These are phyloP conservation scores for Macrocybe gigantea DNA, from an alignment of 768 basidiomycete genomes.

Conservation along the genomic window DNA sequence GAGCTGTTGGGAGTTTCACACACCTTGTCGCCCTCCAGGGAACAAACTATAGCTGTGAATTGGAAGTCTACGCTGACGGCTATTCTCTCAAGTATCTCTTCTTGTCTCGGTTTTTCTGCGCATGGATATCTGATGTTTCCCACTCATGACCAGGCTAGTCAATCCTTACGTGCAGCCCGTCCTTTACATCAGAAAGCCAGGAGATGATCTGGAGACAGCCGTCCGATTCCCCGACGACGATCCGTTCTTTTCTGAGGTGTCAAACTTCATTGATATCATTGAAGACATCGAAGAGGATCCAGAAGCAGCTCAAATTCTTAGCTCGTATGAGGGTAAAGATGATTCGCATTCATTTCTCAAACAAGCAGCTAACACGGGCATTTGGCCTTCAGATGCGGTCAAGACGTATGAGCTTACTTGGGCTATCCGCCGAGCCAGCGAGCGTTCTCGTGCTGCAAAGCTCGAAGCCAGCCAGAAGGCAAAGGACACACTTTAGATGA, in stretches of 20 bases:
- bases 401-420: conserved; percentile 89
- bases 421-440: conserved; percentile 82
- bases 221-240: conserved; percentile 77
- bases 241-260: conserved; percentile 91
- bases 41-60: conserved; percentile 87
- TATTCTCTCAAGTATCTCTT: conserved; percentile 70
- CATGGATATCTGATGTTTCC: background rate
- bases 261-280: conserved; percentile 83
- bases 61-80: conserved; percentile 92
- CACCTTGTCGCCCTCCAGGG: conserved; percentile 92
- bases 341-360: background rate
- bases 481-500: conserved; percentile 8
- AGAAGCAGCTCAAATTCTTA: conserved; percentile 74
- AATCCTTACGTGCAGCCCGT: conserved; percentile 94
- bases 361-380: background rate
- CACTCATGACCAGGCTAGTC: conserved; percentile 46
- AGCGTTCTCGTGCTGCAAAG: conserved; percentile 51
- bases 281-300: conserved; percentile 88
- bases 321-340: conserved; percentile 69
- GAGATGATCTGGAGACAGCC: conserved; percentile 69
- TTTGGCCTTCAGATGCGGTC: conserved; percentile 56
- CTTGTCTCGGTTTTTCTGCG: conserved; percentile 3
- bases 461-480: conserved; percentile 28
- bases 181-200: conserved; percentile 80
- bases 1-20: conserved; percentile 88